phyloP scores from a whole-genome alignment of 2,329 filamentous ascomycete genomes.

The Ramularia collo-cygni region DNA sequence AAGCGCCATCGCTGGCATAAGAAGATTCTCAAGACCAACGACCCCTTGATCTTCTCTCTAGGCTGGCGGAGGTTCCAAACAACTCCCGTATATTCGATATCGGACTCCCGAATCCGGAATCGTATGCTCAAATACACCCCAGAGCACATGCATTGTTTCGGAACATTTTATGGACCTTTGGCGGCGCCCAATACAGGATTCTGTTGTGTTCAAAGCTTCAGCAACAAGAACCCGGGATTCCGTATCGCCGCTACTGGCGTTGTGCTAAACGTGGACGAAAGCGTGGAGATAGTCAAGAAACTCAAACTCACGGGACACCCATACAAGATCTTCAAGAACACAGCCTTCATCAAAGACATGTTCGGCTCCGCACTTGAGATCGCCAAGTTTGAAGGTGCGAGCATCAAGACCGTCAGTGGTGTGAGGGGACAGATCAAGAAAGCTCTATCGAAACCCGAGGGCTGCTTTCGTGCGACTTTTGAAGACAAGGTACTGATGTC shows the following conservation, averaged over 20 bases:
- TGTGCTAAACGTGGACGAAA: constrained; percentile 88
- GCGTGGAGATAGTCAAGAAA: constrained; percentile 98
- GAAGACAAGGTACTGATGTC: constrained; percentile 97
- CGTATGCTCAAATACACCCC: constrained; percentile 99
- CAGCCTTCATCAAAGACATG: constrained; percentile 98
- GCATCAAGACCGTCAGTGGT: constrained; percentile 92
- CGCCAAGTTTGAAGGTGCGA: constrained; percentile 94
- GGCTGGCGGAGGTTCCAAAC: constrained; percentile 95
- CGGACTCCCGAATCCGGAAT: constrained; percentile 86
- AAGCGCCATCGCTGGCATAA: constrained; percentile 99
- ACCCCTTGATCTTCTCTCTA: constrained; percentile 92
- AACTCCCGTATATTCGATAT: constrained; percentile 87
- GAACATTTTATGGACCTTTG: constrained; percentile 87
- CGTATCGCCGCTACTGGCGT: constrained; percentile 91
- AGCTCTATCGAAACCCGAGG: constrained; percentile 85
- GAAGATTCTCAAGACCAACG: constrained; percentile 97
- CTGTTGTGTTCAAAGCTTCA: constrained; percentile 85
- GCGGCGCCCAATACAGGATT: constrained; percentile 95
- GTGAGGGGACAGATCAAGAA: constrained; percentile 96
- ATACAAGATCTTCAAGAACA: constrained; percentile 99
- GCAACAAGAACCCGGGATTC: constrained; percentile 78
- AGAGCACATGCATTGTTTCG: constrained; percentile 99
- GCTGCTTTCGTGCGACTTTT: constrained; percentile 93
- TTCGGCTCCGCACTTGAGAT: constrained; percentile 90
- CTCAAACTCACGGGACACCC: constrained; percentile 89